phyloP scores from a whole-genome alignment of 129 eudicot genomes.

The Escallonia herrerae region DNA sequence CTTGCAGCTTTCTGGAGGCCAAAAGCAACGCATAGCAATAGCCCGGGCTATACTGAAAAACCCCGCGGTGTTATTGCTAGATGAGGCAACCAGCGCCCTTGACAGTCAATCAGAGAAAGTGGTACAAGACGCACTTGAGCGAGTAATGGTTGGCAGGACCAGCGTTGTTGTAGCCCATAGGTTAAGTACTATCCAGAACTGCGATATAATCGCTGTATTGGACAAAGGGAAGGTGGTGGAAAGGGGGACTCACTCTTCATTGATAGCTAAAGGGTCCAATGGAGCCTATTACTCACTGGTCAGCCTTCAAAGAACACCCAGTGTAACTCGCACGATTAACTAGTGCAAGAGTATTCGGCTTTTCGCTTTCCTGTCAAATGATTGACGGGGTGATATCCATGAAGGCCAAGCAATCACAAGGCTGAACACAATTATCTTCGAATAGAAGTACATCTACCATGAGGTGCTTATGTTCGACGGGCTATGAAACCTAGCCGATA shows the following conservation, averaged over 20 bases:
- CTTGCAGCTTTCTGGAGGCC: constrained; percentile 65
- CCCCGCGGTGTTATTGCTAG: constrained; percentile 44
- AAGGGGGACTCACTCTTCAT: constrained; percentile 57
- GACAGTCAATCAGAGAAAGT: constrained; percentile 78
- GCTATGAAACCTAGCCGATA: too few relatives aligned
- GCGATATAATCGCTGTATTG: constrained; percentile 61
- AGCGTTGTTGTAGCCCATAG: constrained; percentile 86
- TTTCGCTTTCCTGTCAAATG: not conserved
- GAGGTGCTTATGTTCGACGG: not conserved
- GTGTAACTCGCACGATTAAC: not conserved
- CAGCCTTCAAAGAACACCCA: constrained; percentile 47
- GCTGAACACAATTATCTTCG: not conserved
- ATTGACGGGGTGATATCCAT: not conserved
- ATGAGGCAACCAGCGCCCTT: constrained; percentile 90
- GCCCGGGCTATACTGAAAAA: constrained; percentile 63
- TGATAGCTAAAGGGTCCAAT: constrained; percentile 56
- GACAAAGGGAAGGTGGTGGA: constrained; percentile 75
- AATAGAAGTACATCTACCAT: not conserved
- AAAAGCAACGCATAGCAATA: constrained; percentile 72
- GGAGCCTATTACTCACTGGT: constrained; percentile 67
- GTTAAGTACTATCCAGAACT: constrained; percentile 64
- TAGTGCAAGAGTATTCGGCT: not conserved
- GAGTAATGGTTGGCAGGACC: constrained; percentile 72
- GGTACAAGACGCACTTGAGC: constrained; percentile 71
- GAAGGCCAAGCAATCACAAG: not conserved